phyloP scores from a whole-genome alignment of 768 basidiomycete species.

The Botryobasidium botryosum region DNA sequence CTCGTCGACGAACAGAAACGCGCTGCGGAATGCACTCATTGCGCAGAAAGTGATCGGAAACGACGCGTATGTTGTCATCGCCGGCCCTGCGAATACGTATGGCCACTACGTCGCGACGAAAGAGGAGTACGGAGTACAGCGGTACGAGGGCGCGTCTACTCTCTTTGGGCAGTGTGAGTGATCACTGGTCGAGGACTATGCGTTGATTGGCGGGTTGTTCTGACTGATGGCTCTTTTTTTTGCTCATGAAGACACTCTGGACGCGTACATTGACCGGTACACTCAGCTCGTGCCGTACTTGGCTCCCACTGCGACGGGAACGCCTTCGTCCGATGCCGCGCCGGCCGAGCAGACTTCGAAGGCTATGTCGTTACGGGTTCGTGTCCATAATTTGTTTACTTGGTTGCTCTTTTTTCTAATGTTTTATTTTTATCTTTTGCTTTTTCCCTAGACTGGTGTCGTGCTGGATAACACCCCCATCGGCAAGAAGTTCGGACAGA shows the following conservation, averaged over 20 bases:
- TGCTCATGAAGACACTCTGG: conserved; percentile 70
- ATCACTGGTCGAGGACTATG: background rate
- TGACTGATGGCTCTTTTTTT: conserved; percentile 6
- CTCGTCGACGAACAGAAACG: conserved; percentile 30
- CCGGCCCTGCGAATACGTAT: conserved; percentile 72
- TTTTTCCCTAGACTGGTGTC: conserved; percentile 40
- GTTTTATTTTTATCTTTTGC: background rate
- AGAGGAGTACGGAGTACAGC: conserved; percentile 58
- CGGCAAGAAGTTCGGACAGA: conserved; percentile 43
- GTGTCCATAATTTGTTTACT: conserved; percentile 2
- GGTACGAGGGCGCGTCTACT: conserved; percentile 71
- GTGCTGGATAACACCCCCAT: conserved; percentile 41
- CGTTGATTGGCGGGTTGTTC: background rate
- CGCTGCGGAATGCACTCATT: conserved; percentile 46
- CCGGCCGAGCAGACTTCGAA: conserved; percentile 45
- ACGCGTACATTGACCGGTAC: conserved; percentile 67
- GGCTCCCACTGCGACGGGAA: conserved; percentile 29
- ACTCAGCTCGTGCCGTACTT: conserved; percentile 46
- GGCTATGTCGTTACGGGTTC: conserved; percentile 51
- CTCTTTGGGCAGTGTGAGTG: conserved; percentile 55
- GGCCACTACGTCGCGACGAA: conserved; percentile 38
- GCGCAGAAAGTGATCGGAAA: conserved; percentile 42
- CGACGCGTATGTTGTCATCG: conserved; percentile 58
- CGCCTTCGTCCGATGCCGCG: conserved; percentile 44
- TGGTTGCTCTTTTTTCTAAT: background rate